Base-by-base conservation (phyloP, 768 basidiomycete species). In the Rossbeevera mucosa region DNA sequence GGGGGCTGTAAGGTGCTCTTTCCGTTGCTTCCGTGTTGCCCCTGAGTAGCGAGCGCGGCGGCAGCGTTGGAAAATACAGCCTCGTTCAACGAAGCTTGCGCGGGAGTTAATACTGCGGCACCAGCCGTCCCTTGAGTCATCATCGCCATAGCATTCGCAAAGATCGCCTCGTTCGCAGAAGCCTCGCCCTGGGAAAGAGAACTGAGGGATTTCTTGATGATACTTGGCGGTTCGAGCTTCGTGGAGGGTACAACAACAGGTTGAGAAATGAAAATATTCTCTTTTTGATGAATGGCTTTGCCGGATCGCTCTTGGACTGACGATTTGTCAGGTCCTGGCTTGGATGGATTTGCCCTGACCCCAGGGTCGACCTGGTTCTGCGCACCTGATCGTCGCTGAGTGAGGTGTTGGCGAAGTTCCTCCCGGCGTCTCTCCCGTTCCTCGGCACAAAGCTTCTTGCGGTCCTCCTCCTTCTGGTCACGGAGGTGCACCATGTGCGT, bases 401-500 rank as follows among this genome's bases (percentile, higher is more conserved):
- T 58, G 7, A 67, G 49, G 11, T 54, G 63, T 12, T 51, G 53
- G 3, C 51, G 51, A 0, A 62, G 51, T 33, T 68, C 63, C 31
- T 59, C 25, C 16, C 53, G 52, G 8, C 67, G 61, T 22, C 45
- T 64, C 12, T 69, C 68, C 0, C 67, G 62, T 24, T 69, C 67
- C 48, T 63, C 56, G 0, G 59, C 63, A 6, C 64, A 68, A 8
- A 63, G 64, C 28, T 44, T 60, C 59, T 69, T 69, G 29, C 69
- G 64, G 12, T 66, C 63, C 13, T 65, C 57, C 36, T 69, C 67
- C 52, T 69, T 69, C 7, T 64, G 64, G 16, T 70, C 67, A 28
- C 67, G 66, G 24, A 69, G 64, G 7, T 51, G 61, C 59, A 69
- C 63, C 67, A 69, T 69, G 52, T 50, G 61, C 33, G 66, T 45